Conservation (phyloP, 495 filamentous ascomycete genomes). For the Choiromyces venosus region DNA sequence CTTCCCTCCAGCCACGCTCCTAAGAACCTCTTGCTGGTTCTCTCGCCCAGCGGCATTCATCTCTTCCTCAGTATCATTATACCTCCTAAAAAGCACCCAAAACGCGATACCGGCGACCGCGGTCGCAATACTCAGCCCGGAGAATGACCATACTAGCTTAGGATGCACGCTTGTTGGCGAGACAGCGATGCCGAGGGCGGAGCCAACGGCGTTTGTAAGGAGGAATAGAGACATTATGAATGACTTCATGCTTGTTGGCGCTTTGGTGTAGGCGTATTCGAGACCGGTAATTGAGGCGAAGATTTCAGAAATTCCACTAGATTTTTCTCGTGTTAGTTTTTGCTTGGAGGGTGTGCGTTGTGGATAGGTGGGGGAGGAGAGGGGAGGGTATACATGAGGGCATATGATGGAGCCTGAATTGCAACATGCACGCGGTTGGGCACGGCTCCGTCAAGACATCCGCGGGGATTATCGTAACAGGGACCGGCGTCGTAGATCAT, state of each 20-base stretch:
- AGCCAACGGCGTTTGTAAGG: conserved; percentile 56
- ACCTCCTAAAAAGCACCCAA: conserved; percentile 27
- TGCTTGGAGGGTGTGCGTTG: neutral
- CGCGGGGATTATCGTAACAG: conserved; percentile 49
- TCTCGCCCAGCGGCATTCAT: conserved; percentile 20
- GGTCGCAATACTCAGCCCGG: conserved; percentile 40
- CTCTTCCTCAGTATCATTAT: conserved; percentile 30
- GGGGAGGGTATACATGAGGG: conserved; percentile 48
- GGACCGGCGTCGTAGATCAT: conserved; percentile 48
- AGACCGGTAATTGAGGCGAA: conserved; percentile 66
- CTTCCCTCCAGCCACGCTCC: neutral
- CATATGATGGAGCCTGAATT: conserved; percentile 52
- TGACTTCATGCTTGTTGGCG: conserved; percentile 62
- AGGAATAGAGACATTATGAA: conserved; percentile 63
- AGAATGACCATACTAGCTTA: conserved; percentile 50
- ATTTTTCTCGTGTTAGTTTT: neutral
- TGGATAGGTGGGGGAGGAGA: conserved; percentile 18
- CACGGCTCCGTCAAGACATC: conserved; percentile 11
- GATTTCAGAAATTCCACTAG: conserved; percentile 59
- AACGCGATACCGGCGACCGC: conserved; percentile 32
- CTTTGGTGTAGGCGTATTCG: conserved; percentile 67
- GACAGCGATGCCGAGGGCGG: conserved; percentile 55
- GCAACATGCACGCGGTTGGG: conserved; percentile 38
- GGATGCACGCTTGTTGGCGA: conserved; percentile 59
- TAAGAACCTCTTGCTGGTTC: neutral